A percentile compares a stretch with the other conserved stretches of the same genome.
These are phyloP conservation scores for Alternaria sp. DNA, from an alignment of 2,329 filamentous ascomycete genomes.

Conservation along the genomic window DNA sequence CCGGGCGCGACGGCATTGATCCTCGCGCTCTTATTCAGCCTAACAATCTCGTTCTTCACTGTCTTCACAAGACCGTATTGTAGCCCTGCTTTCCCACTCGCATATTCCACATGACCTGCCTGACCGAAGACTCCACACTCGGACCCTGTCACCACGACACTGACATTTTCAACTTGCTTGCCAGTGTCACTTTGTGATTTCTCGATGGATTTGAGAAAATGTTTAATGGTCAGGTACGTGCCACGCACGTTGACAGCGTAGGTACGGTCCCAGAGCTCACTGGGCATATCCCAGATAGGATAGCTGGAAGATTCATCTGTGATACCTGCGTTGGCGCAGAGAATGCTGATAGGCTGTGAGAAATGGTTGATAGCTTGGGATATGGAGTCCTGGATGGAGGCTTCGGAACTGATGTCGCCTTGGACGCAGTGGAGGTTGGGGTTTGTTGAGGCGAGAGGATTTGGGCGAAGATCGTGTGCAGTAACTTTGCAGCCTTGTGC, in stretches of 20 bases:
- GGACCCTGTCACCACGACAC: constrained; percentile 61
- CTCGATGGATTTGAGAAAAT: constrained; percentile 57
- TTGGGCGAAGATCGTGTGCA: constrained; percentile 56
- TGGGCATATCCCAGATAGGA: constrained; percentile 60
- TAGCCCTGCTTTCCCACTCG: constrained; percentile 55
- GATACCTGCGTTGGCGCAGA: constrained; percentile 61
- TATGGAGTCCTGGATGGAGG: constrained; percentile 52
- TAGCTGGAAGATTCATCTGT: constrained; percentile 57
- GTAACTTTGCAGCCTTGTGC: constrained; percentile 62
- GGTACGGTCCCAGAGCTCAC: constrained; percentile 60
- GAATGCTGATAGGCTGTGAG: constrained; percentile 57
- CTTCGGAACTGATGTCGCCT: constrained; percentile 58
- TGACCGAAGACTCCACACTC: constrained; percentile 60
- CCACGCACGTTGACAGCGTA: constrained; percentile 59
- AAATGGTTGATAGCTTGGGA: constrained; percentile 52
- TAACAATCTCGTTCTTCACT: constrained; percentile 63
- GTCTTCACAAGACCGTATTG: constrained; percentile 61
- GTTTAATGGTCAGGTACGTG: constrained; percentile 63
- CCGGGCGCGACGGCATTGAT: constrained; percentile 61
- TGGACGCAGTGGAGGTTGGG: constrained; percentile 51
- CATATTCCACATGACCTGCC: constrained; percentile 59
- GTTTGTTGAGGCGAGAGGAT: constrained; percentile 32
- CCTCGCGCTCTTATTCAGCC: constrained; percentile 57
- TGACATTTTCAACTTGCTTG: constrained; percentile 56
- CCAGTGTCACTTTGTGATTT: constrained; percentile 46